These are phyloP conservation scores for Huiozyma sinensis DNA, from an alignment of 805 yeast genomes.

Conservation along the genomic window DNA sequence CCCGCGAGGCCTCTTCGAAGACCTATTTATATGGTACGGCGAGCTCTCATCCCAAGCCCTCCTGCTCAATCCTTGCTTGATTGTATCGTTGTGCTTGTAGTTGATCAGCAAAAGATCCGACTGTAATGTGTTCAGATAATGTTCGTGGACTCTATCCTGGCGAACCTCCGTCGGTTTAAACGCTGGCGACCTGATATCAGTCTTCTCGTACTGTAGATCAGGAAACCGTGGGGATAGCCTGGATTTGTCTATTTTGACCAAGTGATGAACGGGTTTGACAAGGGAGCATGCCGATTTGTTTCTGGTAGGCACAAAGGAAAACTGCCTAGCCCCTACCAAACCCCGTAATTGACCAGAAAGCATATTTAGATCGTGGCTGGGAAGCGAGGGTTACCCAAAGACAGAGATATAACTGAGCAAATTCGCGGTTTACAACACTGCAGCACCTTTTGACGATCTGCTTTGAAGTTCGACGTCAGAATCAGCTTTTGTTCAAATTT, in stretches of 20 bases:
- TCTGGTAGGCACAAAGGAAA: constrained; percentile 26
- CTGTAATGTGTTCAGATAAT: constrained; percentile 62
- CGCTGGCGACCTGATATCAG: constrained; percentile 70
- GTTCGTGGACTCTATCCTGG: constrained; percentile 71
- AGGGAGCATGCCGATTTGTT: constrained; percentile 53
- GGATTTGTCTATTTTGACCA: constrained; percentile 62
- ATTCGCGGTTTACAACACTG: no score
- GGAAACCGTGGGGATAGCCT: constrained; percentile 67
- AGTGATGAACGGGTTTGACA: constrained; percentile 88
- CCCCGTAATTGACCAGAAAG: no score
- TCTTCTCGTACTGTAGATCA: constrained; percentile 52
- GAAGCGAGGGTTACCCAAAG: no score
- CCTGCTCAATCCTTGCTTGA: constrained; percentile 51
- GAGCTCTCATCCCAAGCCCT: constrained; percentile 73
- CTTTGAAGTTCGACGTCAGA: no score
- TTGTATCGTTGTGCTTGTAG: constrained; percentile 55
- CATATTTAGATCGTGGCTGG: no score
- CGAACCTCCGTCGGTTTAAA: constrained; percentile 65
- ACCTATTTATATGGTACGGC: constrained; percentile 83
- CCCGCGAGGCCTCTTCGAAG: constrained; percentile 66
- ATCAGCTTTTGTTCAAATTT: no score
- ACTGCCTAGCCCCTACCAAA: background rate
- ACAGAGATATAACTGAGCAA: no score
- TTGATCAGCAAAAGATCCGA: constrained; percentile 70
- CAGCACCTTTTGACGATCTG: no score